These are phyloP conservation scores for Clonostachys rosea DNA, from an alignment of 2,329 filamentous ascomycete genomes.

Conservation along the genomic window DNA sequence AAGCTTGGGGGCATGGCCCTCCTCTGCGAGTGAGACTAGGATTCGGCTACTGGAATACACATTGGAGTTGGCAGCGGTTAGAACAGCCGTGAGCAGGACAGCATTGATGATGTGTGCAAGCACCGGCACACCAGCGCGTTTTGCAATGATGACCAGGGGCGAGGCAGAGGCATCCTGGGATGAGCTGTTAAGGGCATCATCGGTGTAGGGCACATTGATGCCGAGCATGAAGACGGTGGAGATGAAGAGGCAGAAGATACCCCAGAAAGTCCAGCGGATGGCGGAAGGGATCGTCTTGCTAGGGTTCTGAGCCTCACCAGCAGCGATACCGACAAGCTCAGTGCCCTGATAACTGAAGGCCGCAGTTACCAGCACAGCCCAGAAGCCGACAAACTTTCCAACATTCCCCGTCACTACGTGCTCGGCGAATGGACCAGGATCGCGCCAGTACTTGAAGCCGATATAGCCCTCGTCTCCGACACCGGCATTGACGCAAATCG, in stretches of 20 bases:
- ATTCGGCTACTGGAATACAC: slow-evolving; percentile 69
- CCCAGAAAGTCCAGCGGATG: slow-evolving; percentile 71
- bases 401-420: slow-evolving; percentile 48
- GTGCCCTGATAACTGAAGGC: slow-evolving; percentile 68
- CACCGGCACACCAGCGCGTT: slow-evolving; percentile 57
- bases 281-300: slow-evolving; percentile 67
- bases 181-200: slow-evolving; percentile 44
- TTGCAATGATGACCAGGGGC: slow-evolving; percentile 57
- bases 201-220: slow-evolving; percentile 62
- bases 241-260: slow-evolving; percentile 66
- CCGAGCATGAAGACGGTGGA: slow-evolving; percentile 66
- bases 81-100: slow-evolving; percentile 71
- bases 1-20: slow-evolving; percentile 56
- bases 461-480: slow-evolving; percentile 63
- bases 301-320: slow-evolving; percentile 71
- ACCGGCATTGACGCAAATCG: slow-evolving; percentile 46
- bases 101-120: slow-evolving; percentile 72
- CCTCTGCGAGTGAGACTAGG: slow-evolving; percentile 60
- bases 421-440: slow-evolving; percentile 63
- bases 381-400: slow-evolving; percentile 65
- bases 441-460: slow-evolving; percentile 67
- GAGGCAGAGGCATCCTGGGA: slow-evolving; percentile 58
- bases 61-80: slow-evolving; percentile 75
- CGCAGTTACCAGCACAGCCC: slow-evolving; percentile 58
- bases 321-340: slow-evolving; percentile 74